A percentile compares a stretch with the other conserved stretches of the same genome.
phyloP scores from a whole-genome alignment of 2,329 filamentous ascomycete genomes.

The Apiospora hydei region DNA sequence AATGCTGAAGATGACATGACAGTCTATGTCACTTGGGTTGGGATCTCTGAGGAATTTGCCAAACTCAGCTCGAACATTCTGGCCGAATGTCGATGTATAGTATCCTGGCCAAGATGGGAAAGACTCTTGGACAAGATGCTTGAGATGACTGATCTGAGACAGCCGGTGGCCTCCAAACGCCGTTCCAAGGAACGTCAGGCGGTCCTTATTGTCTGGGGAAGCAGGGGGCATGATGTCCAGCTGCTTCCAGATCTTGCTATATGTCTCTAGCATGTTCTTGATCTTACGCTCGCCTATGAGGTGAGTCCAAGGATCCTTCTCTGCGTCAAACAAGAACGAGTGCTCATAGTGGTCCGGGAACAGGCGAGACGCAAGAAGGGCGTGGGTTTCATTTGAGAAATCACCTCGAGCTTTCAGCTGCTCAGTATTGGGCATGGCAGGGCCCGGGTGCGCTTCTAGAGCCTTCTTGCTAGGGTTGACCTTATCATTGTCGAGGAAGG shows the following conservation, averaged over 20 bases:
- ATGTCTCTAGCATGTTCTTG: conserved; percentile 30
- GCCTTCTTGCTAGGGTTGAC: conserved; percentile 25
- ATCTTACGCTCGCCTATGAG: conserved; percentile 35
- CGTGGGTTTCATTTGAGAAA: conserved; percentile 33
- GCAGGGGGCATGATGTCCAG: conserved; percentile 7
- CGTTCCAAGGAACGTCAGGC: conserved; percentile 35
- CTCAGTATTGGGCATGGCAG: conserved; percentile 28
- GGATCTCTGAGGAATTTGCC: conserved; percentile 29
- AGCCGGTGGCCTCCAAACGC: conserved; percentile 39
- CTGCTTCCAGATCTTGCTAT: conserved; percentile 35
- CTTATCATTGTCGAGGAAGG: conserved; percentile 32
- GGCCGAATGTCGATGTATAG: conserved; percentile 33
- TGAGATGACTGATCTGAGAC: conserved; percentile 40
- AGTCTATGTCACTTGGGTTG: conserved; percentile 29
- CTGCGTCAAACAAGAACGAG: conserved; percentile 37
- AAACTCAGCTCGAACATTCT: conserved; percentile 30
- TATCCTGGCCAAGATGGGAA: conserved; percentile 37
- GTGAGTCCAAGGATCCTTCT: conserved; percentile 37
- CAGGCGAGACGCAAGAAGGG: conserved; percentile 31
- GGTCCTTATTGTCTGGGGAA: not conserved
- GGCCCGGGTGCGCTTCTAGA: conserved; percentile 29
- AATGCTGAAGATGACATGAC: conserved; percentile 39
- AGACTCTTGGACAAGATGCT: conserved; percentile 38
- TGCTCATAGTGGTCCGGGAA: conserved; percentile 31
- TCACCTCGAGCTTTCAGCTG: conserved; percentile 29